A percentile compares a stretch with the other conserved stretches of the same genome.
Conservation (phyloP, 345 rosid genomes). For the Leavenworthia alabamica region DNA sequence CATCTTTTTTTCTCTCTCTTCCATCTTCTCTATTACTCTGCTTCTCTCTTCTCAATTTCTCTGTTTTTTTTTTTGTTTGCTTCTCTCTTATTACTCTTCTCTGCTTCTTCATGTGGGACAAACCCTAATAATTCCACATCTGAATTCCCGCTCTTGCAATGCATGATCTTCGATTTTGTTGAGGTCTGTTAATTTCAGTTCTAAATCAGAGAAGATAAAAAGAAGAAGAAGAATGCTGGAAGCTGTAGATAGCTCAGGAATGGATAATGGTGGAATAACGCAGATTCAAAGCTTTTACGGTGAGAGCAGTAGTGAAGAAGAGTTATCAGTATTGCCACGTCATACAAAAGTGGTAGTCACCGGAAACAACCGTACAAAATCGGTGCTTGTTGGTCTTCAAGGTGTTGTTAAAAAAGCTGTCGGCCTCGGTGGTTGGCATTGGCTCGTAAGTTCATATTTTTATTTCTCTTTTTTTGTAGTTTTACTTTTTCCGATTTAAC, state of each 20-base stretch:
- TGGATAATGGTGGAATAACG: slow-evolving; percentile 52
- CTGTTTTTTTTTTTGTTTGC: neutral
- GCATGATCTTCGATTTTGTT: slow-evolving; percentile 53
- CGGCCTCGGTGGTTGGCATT: slow-evolving; percentile 98
- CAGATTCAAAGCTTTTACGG: slow-evolving; percentile 61
- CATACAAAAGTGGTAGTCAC: slow-evolving; percentile 92
- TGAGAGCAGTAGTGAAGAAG: slow-evolving; percentile 90
- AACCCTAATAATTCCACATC: slow-evolving; percentile 34
- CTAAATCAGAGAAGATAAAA: neutral
- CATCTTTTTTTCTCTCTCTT: slow-evolving; percentile 38
- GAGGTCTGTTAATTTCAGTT: neutral
- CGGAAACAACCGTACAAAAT: slow-evolving; percentile 92
- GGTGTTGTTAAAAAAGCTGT: slow-evolving; percentile 98
- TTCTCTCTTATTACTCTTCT: too few relatives aligned
- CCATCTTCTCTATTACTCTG: slow-evolving; percentile 16
- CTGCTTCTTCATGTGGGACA: slow-evolving; percentile 44
- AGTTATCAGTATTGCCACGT: slow-evolving; percentile 89
- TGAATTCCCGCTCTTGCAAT: slow-evolving; percentile 34
- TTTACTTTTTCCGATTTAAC: neutral
- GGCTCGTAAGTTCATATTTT: slow-evolving; percentile 86
- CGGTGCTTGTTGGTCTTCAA: slow-evolving; percentile 89
- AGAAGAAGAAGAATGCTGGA: slow-evolving; percentile 76
- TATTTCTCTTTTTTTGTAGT: too few relatives aligned
- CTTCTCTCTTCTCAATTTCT: slow-evolving; percentile 16
- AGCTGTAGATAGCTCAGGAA: slow-evolving; percentile 58